Percentiles rank a stretch among this genome's conserved stretches.
phyloP scores from a whole-genome alignment of 139 green algal genomes.

The Picochlorum sp. region DNA sequence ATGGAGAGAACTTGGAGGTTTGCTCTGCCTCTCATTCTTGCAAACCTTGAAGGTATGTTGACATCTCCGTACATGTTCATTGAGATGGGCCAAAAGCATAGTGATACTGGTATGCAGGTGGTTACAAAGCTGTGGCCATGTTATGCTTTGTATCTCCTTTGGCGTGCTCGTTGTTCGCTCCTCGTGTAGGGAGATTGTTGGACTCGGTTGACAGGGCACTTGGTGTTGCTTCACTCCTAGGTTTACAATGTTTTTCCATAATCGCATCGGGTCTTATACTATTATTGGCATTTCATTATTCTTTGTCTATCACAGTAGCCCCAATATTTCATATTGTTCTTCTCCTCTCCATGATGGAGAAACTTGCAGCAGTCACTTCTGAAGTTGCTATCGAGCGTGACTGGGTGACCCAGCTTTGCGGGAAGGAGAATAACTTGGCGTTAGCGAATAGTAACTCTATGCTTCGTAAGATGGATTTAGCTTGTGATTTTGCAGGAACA shows the following conservation, averaged over 20 bases:
- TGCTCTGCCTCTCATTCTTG: conserved; percentile 34
- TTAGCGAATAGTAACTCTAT: conserved; percentile 31
- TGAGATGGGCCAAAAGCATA: not conserved
- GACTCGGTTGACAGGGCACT: conserved; percentile 20
- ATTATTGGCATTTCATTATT: not conserved
- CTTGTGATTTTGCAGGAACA: conserved; percentile 28
- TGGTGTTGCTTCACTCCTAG: conserved; percentile 22
- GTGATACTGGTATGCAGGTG: conserved; percentile 1
- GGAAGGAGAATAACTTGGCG: conserved; percentile 22
- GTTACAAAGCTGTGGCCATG: conserved; percentile 24
- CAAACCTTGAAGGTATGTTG: conserved; percentile 21
- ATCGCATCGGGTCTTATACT: conserved; percentile 16
- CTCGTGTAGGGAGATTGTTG: conserved; percentile 20
- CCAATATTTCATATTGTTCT: conserved; percentile 28
- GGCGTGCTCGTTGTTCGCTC: conserved; percentile 27
- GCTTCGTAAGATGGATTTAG: conserved; percentile 28
- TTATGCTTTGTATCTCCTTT: conserved; percentile 36
- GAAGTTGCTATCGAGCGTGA: conserved; percentile 41
- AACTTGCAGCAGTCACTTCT: conserved; percentile 17
- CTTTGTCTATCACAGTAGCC: not conserved
- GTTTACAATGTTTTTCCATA: conserved; percentile 22
- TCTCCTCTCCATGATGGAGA: conserved; percentile 20
- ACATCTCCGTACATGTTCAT: not conserved
- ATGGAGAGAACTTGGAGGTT: conserved; percentile 46
- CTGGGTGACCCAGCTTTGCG: conserved; percentile 32